Evolutionary conservation across 1,284 basidiomycete species (phyloP), one percentile per base, ranked within the genome.

Genomic region (Boletus semigastroideus): DNA sequence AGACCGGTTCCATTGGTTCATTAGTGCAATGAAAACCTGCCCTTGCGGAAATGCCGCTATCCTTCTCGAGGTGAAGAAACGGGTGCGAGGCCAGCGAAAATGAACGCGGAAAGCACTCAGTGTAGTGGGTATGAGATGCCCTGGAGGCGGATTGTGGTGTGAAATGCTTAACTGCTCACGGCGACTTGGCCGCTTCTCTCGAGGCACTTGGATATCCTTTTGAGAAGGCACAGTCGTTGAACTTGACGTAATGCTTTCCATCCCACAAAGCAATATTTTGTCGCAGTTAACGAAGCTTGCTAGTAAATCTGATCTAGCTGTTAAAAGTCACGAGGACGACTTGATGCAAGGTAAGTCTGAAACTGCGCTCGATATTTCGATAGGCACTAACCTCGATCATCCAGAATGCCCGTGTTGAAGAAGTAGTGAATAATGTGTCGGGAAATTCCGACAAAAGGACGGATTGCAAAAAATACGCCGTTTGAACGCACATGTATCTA

Each of bases 1-100:
- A 39, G 37, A 40, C 48, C 42, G 42, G 39, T 66, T 67, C 66
- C 54, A 61, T 67, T 63, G 50, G 41, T 51, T 68, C 63, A 65
- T 64, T 41, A 52, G 16, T 43, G 39, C 41, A 49, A 65, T 68
- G 66, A 67, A 65, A 62, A 40, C 64, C 60, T 65, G 52, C 64
- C 54, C 39, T 51, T 17, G 42, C 46, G 40, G 48, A 50, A 54
- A 49, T 44, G 46, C 58, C 31, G 33, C 40, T 49, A 42, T 52
- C 55, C 41, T 52, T 51, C 53, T 51, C 25, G 47, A 37, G 14
- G 46, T 48, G 59, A 52, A 47, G 47, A 45, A 42, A 39, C 19
- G 45, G 45, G 17, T 19, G 31, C 25, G 34, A 54, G 33, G 46
- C 40, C 46, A 33, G 40, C 38, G 34, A 65, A 40, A 48, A 48